Evolutionary conservation across 1,284 basidiomycete genomes (phyloP).

Genomic region (Melanopsichium pennsylvanicum): DNA sequence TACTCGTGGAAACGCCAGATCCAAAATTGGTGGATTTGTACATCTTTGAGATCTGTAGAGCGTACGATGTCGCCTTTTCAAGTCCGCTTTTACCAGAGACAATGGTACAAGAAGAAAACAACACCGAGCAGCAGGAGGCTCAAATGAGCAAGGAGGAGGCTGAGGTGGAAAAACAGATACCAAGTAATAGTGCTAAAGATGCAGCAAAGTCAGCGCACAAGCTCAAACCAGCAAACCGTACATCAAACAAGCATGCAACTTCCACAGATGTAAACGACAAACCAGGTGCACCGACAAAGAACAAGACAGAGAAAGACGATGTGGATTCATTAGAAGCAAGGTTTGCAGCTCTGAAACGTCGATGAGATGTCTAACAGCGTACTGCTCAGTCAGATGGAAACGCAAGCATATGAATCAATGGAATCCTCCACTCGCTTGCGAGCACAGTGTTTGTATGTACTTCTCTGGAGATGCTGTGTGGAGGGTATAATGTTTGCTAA

Average conservation of each 20-base stretch:
- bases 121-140: too few relatives aligned
- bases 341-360: constrained; percentile 48
- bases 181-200: background rate
- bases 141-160: too few relatives aligned
- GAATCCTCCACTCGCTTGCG: too few relatives aligned
- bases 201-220: constrained; percentile 4
- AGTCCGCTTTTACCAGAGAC: constrained; percentile 34
- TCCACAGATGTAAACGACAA: constrained; percentile 10
- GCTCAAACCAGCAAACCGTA: too few relatives aligned
- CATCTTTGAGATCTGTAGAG: constrained; percentile 54
- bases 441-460: too few relatives aligned
- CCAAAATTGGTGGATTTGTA: constrained; percentile 76
- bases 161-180: background rate
- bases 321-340: constrained; percentile 41
- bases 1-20: constrained; percentile 76
- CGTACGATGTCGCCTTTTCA: constrained; percentile 54
- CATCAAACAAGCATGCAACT: constrained; percentile 15
- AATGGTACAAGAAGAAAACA: constrained; percentile 12
- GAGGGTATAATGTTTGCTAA: too few relatives aligned
- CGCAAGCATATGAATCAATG: too few relatives aligned
- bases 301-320: constrained; percentile 32
- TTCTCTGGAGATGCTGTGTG: too few relatives aligned
- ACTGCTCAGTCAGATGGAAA: background rate
- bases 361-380: background rate
- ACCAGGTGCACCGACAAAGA: constrained; percentile 11